Conservation (phyloP, 192 early-diverging fungal species). For the Backusella psychrophila region DNA sequence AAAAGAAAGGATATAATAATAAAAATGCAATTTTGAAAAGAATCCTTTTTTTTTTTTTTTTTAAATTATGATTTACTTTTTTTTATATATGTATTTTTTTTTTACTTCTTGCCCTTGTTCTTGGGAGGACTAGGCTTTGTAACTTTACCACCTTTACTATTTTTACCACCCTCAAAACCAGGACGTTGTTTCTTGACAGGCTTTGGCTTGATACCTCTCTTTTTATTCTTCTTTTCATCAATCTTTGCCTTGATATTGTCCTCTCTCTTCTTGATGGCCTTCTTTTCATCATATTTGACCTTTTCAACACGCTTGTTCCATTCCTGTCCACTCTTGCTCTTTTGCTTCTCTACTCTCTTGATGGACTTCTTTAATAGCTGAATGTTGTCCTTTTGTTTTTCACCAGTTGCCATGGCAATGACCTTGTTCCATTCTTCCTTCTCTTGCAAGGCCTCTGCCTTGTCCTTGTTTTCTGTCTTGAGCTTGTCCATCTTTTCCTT, state of each 20-base stretch:
- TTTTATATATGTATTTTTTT: background rate
- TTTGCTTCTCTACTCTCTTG: constrained; percentile 78
- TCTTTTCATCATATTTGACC: constrained; percentile 59
- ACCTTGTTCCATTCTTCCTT: constrained; percentile 83
- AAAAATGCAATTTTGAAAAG: too few species aligned
- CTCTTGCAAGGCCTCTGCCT: constrained; percentile 68
- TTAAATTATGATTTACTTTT: background rate
- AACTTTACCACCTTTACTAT: constrained; percentile 19
- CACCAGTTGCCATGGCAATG: constrained; percentile 76
- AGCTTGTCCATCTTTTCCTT: constrained; percentile 76
- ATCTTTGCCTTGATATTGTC: constrained; percentile 82
- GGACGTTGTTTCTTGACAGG: constrained; percentile 31
- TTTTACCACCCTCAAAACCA: constrained; percentile 39
- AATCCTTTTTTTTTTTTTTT: background rate
- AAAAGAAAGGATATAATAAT: too few species aligned
- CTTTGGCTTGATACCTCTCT: constrained; percentile 43
- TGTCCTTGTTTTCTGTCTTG: constrained; percentile 57
- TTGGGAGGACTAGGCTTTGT: constrained; percentile 4
- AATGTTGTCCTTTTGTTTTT: constrained; percentile 90
- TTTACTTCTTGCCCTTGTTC: constrained; percentile 11
- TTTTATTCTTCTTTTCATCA: constrained; percentile 74
- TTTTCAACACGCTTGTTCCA: constrained; percentile 80
- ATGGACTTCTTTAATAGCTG: constrained; percentile 90
- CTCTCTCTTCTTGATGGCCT: constrained; percentile 75
- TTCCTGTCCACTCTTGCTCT: constrained; percentile 80